These are phyloP conservation scores for Lentithecium fluviatile DNA, from an alignment of 495 filamentous ascomycete genomes.

Conservation along the genomic window DNA sequence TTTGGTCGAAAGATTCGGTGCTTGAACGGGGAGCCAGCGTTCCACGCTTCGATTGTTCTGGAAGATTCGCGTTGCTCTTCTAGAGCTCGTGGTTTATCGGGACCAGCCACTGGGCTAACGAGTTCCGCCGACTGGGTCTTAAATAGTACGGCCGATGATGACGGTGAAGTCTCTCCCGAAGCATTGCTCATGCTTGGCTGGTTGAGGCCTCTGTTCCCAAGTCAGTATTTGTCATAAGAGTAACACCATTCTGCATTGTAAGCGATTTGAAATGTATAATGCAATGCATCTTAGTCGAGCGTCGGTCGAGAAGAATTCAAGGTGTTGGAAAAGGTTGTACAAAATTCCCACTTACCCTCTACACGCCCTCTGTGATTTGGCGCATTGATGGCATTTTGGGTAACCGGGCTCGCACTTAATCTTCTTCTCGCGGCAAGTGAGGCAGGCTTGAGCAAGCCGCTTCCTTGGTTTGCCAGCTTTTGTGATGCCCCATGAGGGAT, in stretches of 20 bases:
- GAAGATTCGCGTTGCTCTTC: conserved; percentile 28
- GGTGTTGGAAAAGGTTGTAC: conserved; percentile 10
- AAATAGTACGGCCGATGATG: conserved; percentile 25
- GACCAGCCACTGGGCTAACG: conserved; percentile 27
- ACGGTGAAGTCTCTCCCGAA: conserved; percentile 33
- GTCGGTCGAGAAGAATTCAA: not conserved
- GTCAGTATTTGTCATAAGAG: conserved; percentile 32
- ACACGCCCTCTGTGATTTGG: conserved; percentile 82
- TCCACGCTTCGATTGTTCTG: conserved; percentile 28
- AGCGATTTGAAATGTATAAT: conserved; percentile 27
- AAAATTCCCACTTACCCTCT: conserved; percentile 65
- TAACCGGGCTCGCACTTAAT: conserved; percentile 91
- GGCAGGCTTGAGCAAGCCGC: conserved; percentile 80
- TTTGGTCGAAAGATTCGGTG: conserved; percentile 24
- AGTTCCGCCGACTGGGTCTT: conserved; percentile 33
- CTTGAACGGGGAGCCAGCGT: conserved; percentile 21
- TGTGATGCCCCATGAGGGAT: conserved; percentile 88
- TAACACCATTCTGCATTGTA: conserved; percentile 18
- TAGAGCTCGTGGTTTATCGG: conserved; percentile 23
- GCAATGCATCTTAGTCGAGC: conserved; percentile 27
- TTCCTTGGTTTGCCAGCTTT: conserved; percentile 92
- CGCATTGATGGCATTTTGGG: conserved; percentile 83
- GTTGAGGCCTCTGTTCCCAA: conserved; percentile 29
- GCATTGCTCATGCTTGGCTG: conserved; percentile 28
- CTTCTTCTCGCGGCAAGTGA: conserved; percentile 93